phyloP scores from a whole-genome alignment of 768 basidiomycete species.

The Albatrellus ellisii region DNA sequence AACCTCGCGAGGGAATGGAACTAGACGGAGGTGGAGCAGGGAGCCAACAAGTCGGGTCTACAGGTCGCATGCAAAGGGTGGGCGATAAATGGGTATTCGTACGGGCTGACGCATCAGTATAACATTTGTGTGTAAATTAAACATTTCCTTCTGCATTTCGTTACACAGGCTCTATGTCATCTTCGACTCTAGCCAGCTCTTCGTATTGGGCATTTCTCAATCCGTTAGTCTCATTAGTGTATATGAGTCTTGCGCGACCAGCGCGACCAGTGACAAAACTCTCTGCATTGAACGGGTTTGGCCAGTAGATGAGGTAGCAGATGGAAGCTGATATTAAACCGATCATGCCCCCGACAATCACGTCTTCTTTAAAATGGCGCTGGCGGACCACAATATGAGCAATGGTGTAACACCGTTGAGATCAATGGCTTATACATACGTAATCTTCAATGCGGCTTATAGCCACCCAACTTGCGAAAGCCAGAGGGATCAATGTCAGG shows the following conservation, averaged over 20 bases:
- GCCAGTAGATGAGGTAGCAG: conserved; percentile 53
- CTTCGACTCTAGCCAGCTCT: conserved; percentile 30
- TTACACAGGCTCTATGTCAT: conserved; percentile 28
- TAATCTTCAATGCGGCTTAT: conserved; percentile 53
- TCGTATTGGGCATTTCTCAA: conserved; percentile 29
- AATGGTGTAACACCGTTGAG: conserved; percentile 3
- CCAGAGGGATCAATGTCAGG: conserved; percentile 39
- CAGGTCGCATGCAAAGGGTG: conserved; percentile 46
- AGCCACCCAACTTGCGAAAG: conserved; percentile 47
- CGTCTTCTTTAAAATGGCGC: conserved; percentile 61
- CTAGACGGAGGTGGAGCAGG: conserved; percentile 1
- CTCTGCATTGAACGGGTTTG: conserved; percentile 37
- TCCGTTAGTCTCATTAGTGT: conserved; percentile 18
- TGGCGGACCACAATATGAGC: conserved; percentile 15
- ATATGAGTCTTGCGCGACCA: conserved; percentile 30
- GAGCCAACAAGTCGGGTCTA: conserved; percentile 6
- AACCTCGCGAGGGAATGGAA: conserved; percentile 2
- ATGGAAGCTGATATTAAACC: conserved; percentile 36
- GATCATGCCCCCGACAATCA: conserved; percentile 47
- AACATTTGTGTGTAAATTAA: conserved; percentile 6
- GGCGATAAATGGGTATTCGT: conserved; percentile 68
- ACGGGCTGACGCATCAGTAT: conserved; percentile 19
- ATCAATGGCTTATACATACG: conserved; percentile 26
- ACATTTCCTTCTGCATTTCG: conserved; percentile 18
- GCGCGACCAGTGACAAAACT: conserved; percentile 22